phyloP scores from a whole-genome alignment of 2,329 filamentous ascomycete genomes.

The Geosmithia putterillii region DNA sequence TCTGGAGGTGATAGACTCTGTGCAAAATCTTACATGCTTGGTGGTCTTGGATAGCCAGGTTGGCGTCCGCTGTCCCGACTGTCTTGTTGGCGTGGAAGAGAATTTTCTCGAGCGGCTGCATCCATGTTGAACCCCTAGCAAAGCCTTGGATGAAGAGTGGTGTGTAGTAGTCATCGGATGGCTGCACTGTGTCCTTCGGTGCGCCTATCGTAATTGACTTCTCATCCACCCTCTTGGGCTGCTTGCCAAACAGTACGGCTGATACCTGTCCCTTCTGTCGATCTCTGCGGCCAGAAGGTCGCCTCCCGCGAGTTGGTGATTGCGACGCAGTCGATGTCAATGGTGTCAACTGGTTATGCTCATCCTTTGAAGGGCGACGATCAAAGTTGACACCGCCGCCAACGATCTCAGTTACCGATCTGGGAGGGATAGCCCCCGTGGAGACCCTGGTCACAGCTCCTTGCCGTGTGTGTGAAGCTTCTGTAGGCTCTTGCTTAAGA shows the following conservation, averaged over 20 bases:
- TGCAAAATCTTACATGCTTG: slow-evolving; percentile 80
- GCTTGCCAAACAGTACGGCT: slow-evolving; percentile 68
- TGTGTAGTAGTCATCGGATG: slow-evolving; percentile 51
- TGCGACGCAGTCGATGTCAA: slow-evolving; percentile 27
- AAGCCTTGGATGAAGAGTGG: slow-evolving; percentile 49
- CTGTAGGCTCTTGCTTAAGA: slow-evolving; percentile 3
- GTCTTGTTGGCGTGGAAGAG: slow-evolving; percentile 81
- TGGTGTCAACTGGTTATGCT: slow-evolving; percentile 20
- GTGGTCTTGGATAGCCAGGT: slow-evolving; percentile 71
- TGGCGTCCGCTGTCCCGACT: slow-evolving; percentile 72
- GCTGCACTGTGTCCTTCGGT: slow-evolving; percentile 27
- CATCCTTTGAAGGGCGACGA: neutral
- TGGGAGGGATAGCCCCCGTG: slow-evolving; percentile 57
- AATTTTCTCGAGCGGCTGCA: slow-evolving; percentile 56
- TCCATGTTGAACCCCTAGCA: slow-evolving; percentile 38
- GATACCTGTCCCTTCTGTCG: slow-evolving; percentile 55
- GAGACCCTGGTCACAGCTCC: slow-evolving; percentile 59
- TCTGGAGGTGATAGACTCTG: slow-evolving; percentile 81
- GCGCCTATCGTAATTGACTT: slow-evolving; percentile 26
- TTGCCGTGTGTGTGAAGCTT: slow-evolving; percentile 14
- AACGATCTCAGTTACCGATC: slow-evolving; percentile 62
- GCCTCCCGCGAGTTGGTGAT: slow-evolving; percentile 22
- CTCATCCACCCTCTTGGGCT: slow-evolving; percentile 35
- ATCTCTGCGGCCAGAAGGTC: slow-evolving; percentile 32
- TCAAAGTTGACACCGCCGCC: slow-evolving; percentile 27